phyloP scores from a whole-genome alignment of 2,329 filamentous ascomycete species.

The Biscogniauxia marginata region DNA sequence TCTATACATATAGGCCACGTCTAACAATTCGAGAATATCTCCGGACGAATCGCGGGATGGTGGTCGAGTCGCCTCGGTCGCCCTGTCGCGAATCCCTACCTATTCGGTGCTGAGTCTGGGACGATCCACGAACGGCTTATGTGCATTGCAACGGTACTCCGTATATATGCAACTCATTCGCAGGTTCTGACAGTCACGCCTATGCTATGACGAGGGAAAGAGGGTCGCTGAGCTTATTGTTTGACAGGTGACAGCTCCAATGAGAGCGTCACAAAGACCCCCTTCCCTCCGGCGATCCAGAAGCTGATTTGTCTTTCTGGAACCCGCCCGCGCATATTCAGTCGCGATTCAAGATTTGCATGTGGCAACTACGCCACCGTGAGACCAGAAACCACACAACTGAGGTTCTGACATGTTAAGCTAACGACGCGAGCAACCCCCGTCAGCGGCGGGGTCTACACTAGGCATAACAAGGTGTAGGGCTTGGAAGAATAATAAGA shows the following conservation, averaged over 20 bases:
- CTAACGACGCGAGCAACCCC: background rate
- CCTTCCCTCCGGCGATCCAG: background rate
- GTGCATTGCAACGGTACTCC: background rate
- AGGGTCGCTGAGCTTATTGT: background rate
- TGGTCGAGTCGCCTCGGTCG: background rate
- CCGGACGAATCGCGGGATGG: constrained; percentile 1
- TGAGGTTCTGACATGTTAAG: background rate
- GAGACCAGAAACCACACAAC: background rate
- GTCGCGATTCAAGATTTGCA: background rate
- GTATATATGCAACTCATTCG: background rate
- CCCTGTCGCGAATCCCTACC: background rate
- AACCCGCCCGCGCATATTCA: background rate
- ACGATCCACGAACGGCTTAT: background rate
- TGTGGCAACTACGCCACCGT: background rate
- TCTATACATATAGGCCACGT: constrained; percentile 14
- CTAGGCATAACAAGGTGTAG: too few species aligned
- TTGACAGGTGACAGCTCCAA: background rate
- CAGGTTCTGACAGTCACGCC: background rate
- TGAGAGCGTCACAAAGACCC: background rate
- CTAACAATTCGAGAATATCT: constrained; percentile 1
- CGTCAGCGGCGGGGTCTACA: background rate
- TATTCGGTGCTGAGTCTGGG: background rate
- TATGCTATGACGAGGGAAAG: background rate
- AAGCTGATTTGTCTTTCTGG: background rate
- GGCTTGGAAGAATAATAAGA: background rate